Base-by-base conservation (phyloP, 306 rosid genomes). In the Corylus heterophylla region DNA sequence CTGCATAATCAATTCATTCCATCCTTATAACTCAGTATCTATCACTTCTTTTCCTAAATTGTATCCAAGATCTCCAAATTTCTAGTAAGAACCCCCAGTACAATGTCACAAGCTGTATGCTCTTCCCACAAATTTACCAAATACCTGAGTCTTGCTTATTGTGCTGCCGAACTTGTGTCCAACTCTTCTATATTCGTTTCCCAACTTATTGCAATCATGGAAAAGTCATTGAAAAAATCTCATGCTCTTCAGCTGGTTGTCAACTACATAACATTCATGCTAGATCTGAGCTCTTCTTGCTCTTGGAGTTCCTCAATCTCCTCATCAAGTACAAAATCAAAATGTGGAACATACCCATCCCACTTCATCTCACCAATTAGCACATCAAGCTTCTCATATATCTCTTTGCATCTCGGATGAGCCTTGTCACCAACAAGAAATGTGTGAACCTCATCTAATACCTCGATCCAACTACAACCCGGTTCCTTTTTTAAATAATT, bases 381-480 rank as follows among this genome's bases (percentile, higher is more conserved):
- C 67, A 90, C 50, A 85, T 78, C 83, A 74, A 82, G 92, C 51
- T 82, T 81, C 76, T 88, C 85, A 69, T 94, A 90, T 55, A 92
- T 83, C 86, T 88, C 93, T 74, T 74, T 78, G 56, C 88, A 82
- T 85, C 85, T 88, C 18, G 97, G 98, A 86, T 94, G 98, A 85
- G 98, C 93, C 79, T 85, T 88, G 81, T 94, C 97, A 49, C 90
- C 87, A 45, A 92, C 97, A 74, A 92, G 88, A 85, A 94, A 94
- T 18, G 90, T 82, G 37, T 91, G 93, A 3, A 92, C 86, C 86
- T 89, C 92, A 54, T 91, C 92, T 83, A 89, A 90, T 31, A 92
- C 84, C 88, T 94, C 97, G 78, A 94, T 89, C 98, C 97, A 94
- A 81, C 98, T 94, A 68, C 98, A 94, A 79, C 93, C 97, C 0